Base-by-base conservation (phyloP, 805 yeast species). In the Wickerhamomyces mucosus region DNA sequence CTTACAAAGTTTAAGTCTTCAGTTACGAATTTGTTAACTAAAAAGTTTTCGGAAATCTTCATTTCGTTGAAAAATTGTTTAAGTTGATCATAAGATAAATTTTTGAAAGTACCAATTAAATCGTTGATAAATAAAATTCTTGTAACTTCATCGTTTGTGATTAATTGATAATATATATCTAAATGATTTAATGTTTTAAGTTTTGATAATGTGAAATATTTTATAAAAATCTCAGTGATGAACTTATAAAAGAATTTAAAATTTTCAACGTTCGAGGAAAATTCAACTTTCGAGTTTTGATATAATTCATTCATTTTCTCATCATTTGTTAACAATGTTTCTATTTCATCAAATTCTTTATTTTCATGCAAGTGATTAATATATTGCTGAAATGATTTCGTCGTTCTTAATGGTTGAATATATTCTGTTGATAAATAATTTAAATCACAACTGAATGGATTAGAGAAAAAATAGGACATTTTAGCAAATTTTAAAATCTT, bases 331-430 rank as follows among this genome's bases (percentile, higher is more conserved):
- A 53, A 30, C 4, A 53, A 28, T 3, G 10, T 17, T 13, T 28
- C 14, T 7, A 47, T 39, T 28, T 36, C 27, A 5, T 32, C n/a
- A 1, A 21, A 29, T 10, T 33, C 29, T 11, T 30, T 15, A 23
- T 37, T 29, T 22, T 38, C 38, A 18, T 36, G 19, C 5, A 39
- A 15, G 2, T 17, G 22, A 20, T 45, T 48, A 6, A 58, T 36
- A 29, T 43, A 40, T 15, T 34, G 28, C 27, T 35, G 42, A 36
- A 61, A 61, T 1, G 69, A 60, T 0, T 62, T 60, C 20, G 62
- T 40, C 42, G 48, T 43, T 24, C 63, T 45, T 2, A 61, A 32
- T 2, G 59, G 53, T 4, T 30, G 27, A 11, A 35, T 28, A 27
- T 58, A 44, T 12, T 20, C 32, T 3, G 36, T 19, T 12, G 31